Base-by-base conservation (phyloP, 2,329 filamentous ascomycete species). In the Aureobasidium sp. region DNA sequence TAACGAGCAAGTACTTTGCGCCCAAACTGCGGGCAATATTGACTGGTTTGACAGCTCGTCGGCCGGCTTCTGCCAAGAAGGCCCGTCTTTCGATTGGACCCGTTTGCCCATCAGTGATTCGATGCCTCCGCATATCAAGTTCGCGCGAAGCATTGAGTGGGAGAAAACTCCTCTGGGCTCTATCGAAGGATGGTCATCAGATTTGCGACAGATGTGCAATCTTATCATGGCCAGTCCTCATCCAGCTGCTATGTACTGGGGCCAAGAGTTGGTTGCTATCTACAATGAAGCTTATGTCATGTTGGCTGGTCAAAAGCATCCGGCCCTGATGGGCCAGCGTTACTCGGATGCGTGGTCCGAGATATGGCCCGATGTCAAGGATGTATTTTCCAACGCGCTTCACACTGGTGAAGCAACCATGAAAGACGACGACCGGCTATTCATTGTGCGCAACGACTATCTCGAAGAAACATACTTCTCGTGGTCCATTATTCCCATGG, bases 401-500 rank as follows among this genome's bases (percentile, higher is more conserved):
- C 74, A 82, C 42, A 87, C 85, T 5, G 90, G 89, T 0, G 86
- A 91, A 74, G 87, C 89, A 0, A 91, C 87, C 0, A 90, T 92
- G 87, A 93, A 91, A 72, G 86, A 92, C 66, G 90, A 94, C 68
- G 88, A 93, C 65, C 85, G 84, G 62, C 77, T 93, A 1, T 91
- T 91, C 68, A 81, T 94, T 36, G 79, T 82, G 51, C 83, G 90
- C 8, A 83, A 84, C 65, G 84, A 85, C 1, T 90, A 83, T 64
- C 74, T 90, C 1, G 89, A 95, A 72, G 90, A 94, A 70, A 86
- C 88, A 0, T 93, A 89, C 70, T 93, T 93, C 71, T 89, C 87
- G 14, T 93, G 89, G 89, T 89, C 86, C 1, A 85, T 93, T 45
- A 87, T 93, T 29, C 90, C 90, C 0, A 79, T 93, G 65, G 83